Conservation (phyloP, 257 asterid genomes). For the Solanum clarkiae region DNA sequence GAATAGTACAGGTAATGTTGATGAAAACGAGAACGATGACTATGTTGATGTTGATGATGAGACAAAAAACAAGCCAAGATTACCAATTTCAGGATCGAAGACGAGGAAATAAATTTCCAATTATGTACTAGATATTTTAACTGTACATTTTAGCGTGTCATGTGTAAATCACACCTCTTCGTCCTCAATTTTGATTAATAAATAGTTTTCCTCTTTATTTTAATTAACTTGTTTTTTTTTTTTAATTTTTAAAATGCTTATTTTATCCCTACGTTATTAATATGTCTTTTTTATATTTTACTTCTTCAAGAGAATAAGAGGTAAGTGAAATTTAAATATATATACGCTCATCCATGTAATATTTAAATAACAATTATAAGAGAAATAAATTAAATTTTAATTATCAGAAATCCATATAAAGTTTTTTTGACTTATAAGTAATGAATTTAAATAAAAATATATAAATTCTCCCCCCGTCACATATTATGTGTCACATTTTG, state of each 20-base stretch:
- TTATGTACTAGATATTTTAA: neutral
- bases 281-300: no score
- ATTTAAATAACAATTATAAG: no score
- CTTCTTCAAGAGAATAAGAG: neutral
- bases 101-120: neutral
- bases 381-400: no score
- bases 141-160: neutral
- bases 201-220: neutral
- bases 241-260: no score
- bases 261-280: neutral
- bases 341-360: no score
- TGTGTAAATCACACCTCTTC: neutral
- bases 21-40: constrained; percentile 4
- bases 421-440: no score
- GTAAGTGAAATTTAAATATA: no score
- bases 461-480: no score
- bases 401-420: no score
- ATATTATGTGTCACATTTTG: no score
- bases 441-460: no score
- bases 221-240: no score
- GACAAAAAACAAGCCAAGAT: constrained; percentile 4
- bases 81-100: neutral
- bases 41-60: constrained; percentile 8
- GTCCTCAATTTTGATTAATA: neutral
- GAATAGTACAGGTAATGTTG: neutral